Conservation (phyloP, 2,329 filamentous ascomycete genomes). For the Daldinia sp. region DNA sequence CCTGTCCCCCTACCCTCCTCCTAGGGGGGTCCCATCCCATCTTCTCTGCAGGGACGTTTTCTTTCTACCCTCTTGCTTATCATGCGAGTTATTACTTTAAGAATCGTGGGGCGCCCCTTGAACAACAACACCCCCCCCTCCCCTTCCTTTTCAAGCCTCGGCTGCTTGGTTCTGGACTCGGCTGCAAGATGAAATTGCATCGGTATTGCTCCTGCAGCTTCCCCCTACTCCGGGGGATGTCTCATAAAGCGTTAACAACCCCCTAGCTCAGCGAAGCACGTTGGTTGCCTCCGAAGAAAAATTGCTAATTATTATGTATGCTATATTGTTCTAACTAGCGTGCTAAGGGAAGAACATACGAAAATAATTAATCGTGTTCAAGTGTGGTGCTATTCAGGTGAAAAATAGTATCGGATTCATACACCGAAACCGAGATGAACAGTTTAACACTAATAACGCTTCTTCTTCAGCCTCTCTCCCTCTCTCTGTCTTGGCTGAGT, state of each 20-base stretch:
- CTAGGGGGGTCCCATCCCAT: no score
- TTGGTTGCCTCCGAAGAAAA: not conserved
- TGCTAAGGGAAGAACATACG: not conserved
- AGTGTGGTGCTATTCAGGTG: not conserved
- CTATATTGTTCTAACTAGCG: not conserved
- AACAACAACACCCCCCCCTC: not conserved
- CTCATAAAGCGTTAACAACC: constrained; percentile 20
- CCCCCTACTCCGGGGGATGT: constrained; percentile 27
- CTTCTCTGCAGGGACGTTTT: constrained; percentile 5
- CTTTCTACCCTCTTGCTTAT: not conserved
- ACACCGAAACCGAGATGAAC: not conserved
- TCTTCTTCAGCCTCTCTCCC: constrained; percentile 9
- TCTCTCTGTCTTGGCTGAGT: constrained; percentile 15
- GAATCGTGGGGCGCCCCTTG: constrained; percentile 39
- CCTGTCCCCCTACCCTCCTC: not conserved
- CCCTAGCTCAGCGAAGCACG: constrained; percentile 13
- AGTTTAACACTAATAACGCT: not conserved
- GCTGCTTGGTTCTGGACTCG: constrained; percentile 34
- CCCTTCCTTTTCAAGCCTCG: constrained; percentile 27
- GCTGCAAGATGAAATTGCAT: constrained; percentile 46
- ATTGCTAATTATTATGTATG: not conserved
- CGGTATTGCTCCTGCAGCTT: constrained; percentile 45
- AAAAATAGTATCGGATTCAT: not conserved
- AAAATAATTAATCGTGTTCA: constrained; percentile 21
- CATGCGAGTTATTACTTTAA: constrained; percentile 34